Evolutionary conservation across 352 stramenopile species (phyloP).

Genomic region (Phytophthora litchii): DNA sequence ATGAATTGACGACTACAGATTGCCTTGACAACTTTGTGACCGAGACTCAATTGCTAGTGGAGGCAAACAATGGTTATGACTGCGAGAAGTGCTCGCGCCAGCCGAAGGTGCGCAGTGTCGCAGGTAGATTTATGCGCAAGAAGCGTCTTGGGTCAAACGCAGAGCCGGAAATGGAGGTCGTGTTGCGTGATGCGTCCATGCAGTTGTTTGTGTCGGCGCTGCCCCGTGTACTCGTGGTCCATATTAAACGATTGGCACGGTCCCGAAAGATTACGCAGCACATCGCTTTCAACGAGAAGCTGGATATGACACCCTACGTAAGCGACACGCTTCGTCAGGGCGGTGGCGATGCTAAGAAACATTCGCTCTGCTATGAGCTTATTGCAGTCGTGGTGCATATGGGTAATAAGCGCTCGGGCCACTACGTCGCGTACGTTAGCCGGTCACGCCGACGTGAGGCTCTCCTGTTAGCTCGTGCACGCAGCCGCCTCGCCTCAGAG

Average conservation of each 20-base stretch:
- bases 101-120: conserved; percentile 33
- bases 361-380: conserved; percentile 57
- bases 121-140: conserved; percentile 38
- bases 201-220: conserved; percentile 54
- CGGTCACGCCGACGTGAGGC: conserved; percentile 48
- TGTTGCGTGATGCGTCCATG: conserved; percentile 61
- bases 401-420: conserved; percentile 69
- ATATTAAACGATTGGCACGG: conserved; percentile 67
- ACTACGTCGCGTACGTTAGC: conserved; percentile 80
- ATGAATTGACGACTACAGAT: conserved; percentile 37
- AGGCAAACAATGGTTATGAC: conserved; percentile 70
- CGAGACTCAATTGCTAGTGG: conserved; percentile 53
- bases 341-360: conserved; percentile 22
- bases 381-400: conserved; percentile 77
- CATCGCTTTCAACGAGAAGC: conserved; percentile 57
- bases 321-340: conserved; percentile 35
- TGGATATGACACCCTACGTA: conserved; percentile 63
- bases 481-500: conserved; percentile 29
- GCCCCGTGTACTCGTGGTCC: conserved; percentile 65
- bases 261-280: conserved; percentile 71
- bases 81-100: conserved; percentile 66
- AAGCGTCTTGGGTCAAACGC: conserved; percentile 27
- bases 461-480: conserved; percentile 20
- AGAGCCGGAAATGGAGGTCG: conserved; percentile 38
- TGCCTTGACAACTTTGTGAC: conserved; percentile 60